phyloP scores from a whole-genome alignment of 331 rosid genomes.

The Prunus yedoensis region DNA sequence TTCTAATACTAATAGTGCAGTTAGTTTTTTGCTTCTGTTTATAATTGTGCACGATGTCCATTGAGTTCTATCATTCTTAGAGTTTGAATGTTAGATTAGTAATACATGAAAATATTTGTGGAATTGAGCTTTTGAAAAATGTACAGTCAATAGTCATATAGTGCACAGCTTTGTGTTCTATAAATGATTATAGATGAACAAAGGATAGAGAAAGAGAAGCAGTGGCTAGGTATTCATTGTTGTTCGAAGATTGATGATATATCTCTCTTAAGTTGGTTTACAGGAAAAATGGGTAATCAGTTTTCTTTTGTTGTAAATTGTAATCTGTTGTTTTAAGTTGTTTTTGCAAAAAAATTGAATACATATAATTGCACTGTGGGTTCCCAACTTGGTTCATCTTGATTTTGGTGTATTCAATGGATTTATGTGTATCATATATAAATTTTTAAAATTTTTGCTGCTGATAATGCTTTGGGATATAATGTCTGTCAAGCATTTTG shows the following conservation, averaged over 20 bases:
- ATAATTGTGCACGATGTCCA: background rate
- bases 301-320: background rate
- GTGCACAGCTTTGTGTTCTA: background rate
- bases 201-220: background rate
- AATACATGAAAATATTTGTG: no score
- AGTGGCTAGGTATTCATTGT: background rate
- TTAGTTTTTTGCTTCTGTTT: constrained; percentile 16
- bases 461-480: background rate
- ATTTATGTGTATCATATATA: background rate
- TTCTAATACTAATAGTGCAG: constrained; percentile 28
- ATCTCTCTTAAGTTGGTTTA: background rate
- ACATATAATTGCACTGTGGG: background rate
- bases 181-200: background rate
- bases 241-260: no score
- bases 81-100: background rate
- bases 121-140: no score
- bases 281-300: background rate
- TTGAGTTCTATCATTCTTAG: background rate
- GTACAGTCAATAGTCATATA: background rate
- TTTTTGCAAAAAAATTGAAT: background rate
- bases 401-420: background rate
- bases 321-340: background rate
- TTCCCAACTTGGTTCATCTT: background rate
- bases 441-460: background rate
- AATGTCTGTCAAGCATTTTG: background rate